A percentile compares a stretch with the other conserved stretches of the same genome.
Evolutionary conservation across 495 filamentous ascomycete species (phyloP).

Genomic region (Penicillium paradoxum): DNA sequence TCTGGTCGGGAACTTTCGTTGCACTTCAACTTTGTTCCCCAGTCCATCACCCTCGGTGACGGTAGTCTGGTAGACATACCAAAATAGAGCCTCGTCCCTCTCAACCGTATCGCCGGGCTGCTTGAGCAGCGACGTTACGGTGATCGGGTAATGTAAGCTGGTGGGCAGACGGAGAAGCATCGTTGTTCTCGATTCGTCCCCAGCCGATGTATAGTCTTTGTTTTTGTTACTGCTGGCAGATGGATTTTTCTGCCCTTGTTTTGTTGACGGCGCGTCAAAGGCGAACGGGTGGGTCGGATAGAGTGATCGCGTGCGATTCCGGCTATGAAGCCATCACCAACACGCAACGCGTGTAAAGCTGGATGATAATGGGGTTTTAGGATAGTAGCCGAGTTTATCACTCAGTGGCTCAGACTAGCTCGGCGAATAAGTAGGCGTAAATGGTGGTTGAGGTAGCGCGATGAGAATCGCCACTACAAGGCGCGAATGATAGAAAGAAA

Average conservation of each 20-base stretch:
- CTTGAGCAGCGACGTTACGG: slow-evolving; percentile 81
- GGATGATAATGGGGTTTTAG: neutral
- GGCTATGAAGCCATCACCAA: slow-evolving; percentile 36
- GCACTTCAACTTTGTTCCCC: slow-evolving; percentile 61
- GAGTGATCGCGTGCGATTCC: slow-evolving; percentile 25
- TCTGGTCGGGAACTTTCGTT: slow-evolving; percentile 64
- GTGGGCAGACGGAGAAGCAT: slow-evolving; percentile 51
- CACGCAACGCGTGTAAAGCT: slow-evolving; percentile 22
- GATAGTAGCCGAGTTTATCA: neutral
- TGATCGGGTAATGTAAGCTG: slow-evolving; percentile 87
- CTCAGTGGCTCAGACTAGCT: neutral
- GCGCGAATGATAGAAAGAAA: slow-evolving; percentile 10
- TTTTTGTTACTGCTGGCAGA: slow-evolving; percentile 1
- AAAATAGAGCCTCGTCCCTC: slow-evolving; percentile 69
- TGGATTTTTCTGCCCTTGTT: neutral
- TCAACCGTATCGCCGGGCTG: slow-evolving; percentile 66
- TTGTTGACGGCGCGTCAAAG: slow-evolving; percentile 6
- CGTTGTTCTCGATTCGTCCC: slow-evolving; percentile 22
- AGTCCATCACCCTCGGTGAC: slow-evolving; percentile 69
- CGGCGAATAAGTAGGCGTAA: neutral
- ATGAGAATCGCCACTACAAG: slow-evolving; percentile 16
- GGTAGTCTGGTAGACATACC: slow-evolving; percentile 75
- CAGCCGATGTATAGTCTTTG: slow-evolving; percentile 10
- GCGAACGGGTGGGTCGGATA: slow-evolving; percentile 8
- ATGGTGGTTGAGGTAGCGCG: slow-evolving; percentile 2